Conservation (phyloP, 2,329 filamentous ascomycete species). For the Paecilomyces dactylethromorphus region DNA sequence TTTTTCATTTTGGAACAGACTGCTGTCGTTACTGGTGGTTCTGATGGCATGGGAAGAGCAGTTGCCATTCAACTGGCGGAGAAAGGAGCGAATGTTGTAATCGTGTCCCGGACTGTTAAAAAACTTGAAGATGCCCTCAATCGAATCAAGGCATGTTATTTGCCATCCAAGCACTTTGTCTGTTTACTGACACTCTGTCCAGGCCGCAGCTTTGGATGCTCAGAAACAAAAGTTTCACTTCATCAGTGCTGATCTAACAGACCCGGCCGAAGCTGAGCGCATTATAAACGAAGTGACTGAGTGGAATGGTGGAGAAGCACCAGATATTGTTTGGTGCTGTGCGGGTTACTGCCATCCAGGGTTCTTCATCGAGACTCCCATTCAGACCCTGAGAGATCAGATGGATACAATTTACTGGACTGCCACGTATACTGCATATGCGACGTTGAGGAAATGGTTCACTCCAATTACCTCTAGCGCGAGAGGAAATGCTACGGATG, state of each 20-base stretch:
- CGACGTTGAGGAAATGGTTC: constrained; percentile 70
- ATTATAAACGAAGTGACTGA: constrained; percentile 64
- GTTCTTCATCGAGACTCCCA: constrained; percentile 69
- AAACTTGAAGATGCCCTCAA: constrained; percentile 68
- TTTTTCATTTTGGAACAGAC: constrained; percentile 52
- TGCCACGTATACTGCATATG: constrained; percentile 76
- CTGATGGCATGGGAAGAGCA: constrained; percentile 82
- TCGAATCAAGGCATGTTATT: constrained; percentile 52
- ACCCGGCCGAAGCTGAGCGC: constrained; percentile 60
- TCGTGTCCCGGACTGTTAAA: constrained; percentile 69
- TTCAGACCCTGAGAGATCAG: constrained; percentile 62
- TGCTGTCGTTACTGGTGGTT: constrained; percentile 81
- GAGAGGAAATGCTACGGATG: constrained; percentile 19
- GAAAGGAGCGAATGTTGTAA: constrained; percentile 79
- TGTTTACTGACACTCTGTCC: constrained; percentile 6
- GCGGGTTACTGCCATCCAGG: constrained; percentile 69
- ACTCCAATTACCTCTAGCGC: constrained; percentile 23
- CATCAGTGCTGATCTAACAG: constrained; percentile 75
- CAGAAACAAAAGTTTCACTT: constrained; percentile 70
- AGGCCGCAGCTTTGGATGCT: constrained; percentile 61
- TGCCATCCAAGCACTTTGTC: background rate
- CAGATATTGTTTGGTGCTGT: constrained; percentile 87
- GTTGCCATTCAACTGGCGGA: constrained; percentile 67
- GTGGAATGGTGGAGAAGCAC: constrained; percentile 69
- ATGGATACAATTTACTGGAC: constrained; percentile 95